Base-by-base conservation (phyloP, 2,329 filamentous ascomycete species). In the Ilyonectria robusta region DNA sequence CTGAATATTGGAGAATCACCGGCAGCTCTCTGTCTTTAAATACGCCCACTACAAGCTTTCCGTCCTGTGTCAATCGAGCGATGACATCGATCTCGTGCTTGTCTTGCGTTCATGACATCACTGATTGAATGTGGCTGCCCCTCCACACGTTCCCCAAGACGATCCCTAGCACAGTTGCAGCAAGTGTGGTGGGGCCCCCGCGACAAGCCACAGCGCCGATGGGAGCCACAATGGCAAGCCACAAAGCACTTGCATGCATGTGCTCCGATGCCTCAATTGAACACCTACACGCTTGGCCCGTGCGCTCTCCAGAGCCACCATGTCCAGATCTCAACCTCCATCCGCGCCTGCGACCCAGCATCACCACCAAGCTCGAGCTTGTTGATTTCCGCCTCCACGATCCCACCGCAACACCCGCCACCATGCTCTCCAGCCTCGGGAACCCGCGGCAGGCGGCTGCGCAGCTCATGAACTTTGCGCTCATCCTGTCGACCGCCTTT, bases 401-500 rank as follows among this genome's bases (percentile, higher is more conserved):
- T 21, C 23, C 33, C 29, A 21, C 40, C 53, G n/a, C 50, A 21
- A 15, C 50, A 63, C 26, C 37, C 40, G 31, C 26, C 62, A 50
- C 50, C 65, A 95, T 95, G 93, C 77, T 95, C 70, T 89, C 91
- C 50, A 83, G 86, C 71, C 85, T 97, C 70, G 84, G 86, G 66
- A 94, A 94, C 81, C 92, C 93, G 72, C 92, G 94, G 81, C 94
- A 97, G 80, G 87, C 93, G 61, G 91, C 94, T 75, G 87, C 90
- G 55, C 94, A 97, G 85, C 82, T 95, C 73, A 89, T 97, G 78
- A 97, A 97, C 84, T 97, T 98, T 81, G 94, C 91, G 63, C 89
- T 98, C 70, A 94, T 97, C 69, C 89, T 97, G 57, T 94, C 92
- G 10, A 96, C 94, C 1, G 94, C 95, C 1, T 97, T 97, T 79